Evolutionary conservation across 768 basidiomycete species (phyloP).

Genomic region (Suillus plorans): DNA sequence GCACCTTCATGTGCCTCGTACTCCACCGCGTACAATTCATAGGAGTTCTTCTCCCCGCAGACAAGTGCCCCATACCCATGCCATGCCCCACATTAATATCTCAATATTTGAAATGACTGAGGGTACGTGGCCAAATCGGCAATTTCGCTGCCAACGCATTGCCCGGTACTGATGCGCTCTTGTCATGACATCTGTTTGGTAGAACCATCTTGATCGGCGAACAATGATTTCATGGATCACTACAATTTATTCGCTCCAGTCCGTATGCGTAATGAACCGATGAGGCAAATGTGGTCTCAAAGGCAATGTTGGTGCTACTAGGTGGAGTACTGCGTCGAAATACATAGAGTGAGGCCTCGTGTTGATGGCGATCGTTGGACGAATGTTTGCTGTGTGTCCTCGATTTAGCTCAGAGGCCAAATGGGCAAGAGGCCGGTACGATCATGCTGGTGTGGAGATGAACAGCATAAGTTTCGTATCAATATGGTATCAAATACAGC

Average conservation of each 20-base stretch:
- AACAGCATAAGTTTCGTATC: neutral
- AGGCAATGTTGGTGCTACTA: neutral
- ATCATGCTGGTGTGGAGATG: neutral
- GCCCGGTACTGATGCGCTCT: neutral
- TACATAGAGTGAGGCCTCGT: neutral
- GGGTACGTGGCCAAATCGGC: neutral
- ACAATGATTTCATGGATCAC: neutral
- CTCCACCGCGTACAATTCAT: neutral
- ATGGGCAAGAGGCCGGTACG: neutral
- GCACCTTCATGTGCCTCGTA: neutral
- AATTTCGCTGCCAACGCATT: neutral
- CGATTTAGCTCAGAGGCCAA: neutral
- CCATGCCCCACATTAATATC: neutral
- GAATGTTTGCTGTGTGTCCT: neutral
- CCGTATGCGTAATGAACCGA: neutral
- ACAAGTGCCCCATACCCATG: neutral
- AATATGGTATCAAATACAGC: constrained; percentile 1
- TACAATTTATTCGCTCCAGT: neutral
- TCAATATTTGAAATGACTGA: too few species aligned
- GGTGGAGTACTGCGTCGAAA: neutral
- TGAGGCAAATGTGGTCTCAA: neutral
- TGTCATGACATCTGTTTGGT: too few species aligned
- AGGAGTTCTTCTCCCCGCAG: neutral
- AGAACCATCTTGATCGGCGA: neutral
- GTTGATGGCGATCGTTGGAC: neutral